A percentile compares a stretch with the other conserved stretches of the same genome.
Conservation (phyloP, 139 green algal species). For the Gonium pectorale region DNA sequence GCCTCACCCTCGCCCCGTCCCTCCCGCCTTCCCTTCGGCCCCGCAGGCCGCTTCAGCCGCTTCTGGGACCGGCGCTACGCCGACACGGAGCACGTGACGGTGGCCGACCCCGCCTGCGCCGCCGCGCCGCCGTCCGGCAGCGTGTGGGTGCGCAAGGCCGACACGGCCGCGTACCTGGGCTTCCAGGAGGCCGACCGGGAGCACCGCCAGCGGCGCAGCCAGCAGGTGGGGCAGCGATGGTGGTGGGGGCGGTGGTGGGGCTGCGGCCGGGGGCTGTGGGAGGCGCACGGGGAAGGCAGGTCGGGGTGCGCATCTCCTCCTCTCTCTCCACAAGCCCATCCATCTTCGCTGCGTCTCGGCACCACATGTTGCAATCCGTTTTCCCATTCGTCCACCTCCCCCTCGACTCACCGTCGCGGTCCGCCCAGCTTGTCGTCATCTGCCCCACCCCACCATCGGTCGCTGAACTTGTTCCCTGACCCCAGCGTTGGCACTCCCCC, state of each 20-base stretch:
- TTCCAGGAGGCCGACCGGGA: conserved; percentile 27
- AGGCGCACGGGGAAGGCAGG: too few species aligned
- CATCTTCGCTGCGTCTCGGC: too few species aligned
- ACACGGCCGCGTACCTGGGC: not conserved
- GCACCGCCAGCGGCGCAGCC: not conserved
- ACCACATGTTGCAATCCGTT: too few species aligned
- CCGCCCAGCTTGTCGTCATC: too few species aligned
- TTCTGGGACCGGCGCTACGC: conserved; percentile 37
- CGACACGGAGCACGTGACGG: conserved; percentile 21
- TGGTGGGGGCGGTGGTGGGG: not conserved
- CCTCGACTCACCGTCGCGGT: too few species aligned
- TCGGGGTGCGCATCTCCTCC: too few species aligned
- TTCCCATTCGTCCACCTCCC: too few species aligned
- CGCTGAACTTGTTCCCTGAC: too few species aligned
- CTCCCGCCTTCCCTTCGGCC: not conserved
- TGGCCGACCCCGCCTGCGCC: not conserved
- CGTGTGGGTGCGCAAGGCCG: conserved; percentile 29
- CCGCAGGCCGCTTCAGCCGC: conserved; percentile 6
- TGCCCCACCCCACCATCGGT: too few species aligned
- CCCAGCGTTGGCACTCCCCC: too few species aligned
- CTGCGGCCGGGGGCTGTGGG: too few species aligned
- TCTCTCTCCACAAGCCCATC: too few species aligned
- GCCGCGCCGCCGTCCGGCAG: not conserved
- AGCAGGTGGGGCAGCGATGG: conserved; percentile 8
- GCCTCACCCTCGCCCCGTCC: not conserved